These are phyloP conservation scores for Xanthoconium stramineum DNA, from an alignment of 768 basidiomycete genomes.

Conservation along the genomic window DNA sequence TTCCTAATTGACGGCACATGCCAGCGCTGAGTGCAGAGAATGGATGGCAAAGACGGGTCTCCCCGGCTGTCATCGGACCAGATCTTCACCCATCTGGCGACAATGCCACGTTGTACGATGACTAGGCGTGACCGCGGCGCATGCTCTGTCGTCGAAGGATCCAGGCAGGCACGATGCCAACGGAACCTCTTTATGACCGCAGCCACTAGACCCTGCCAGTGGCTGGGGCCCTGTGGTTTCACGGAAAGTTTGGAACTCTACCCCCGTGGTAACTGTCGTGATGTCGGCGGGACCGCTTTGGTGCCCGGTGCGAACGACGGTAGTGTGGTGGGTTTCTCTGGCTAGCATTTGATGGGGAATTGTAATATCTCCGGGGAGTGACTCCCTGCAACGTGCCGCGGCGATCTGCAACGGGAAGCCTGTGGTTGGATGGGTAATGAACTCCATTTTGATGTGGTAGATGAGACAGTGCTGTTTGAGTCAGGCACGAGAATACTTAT, in stretches of 20 bases:
- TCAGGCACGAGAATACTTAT: not conserved
- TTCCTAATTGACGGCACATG: not conserved
- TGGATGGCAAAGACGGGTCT: too few species aligned
- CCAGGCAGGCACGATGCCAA: slow-evolving; percentile 1
- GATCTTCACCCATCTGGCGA: not conserved
- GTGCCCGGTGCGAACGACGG: not conserved
- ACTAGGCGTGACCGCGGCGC: not conserved
- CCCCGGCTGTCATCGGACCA: not conserved
- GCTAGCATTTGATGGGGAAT: not conserved
- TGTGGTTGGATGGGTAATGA: not conserved
- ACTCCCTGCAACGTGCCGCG: slow-evolving; percentile 4
- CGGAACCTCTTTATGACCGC: slow-evolving; percentile 4
- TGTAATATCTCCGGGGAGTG: not conserved
- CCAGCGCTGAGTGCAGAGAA: too few species aligned
- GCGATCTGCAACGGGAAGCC: not conserved
- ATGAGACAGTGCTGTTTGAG: not conserved
- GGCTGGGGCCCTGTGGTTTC: slow-evolving; percentile 1
- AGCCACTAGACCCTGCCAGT: not conserved
- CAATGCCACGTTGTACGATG: not conserved
- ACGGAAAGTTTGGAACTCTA: not conserved
- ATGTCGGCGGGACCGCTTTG: slow-evolving; percentile 1
- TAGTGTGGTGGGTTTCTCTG: not conserved
- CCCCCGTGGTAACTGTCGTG: not conserved
- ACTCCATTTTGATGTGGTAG: not conserved
- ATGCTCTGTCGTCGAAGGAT: not conserved